Base-by-base conservation (phyloP, 2,329 filamentous ascomycete genomes). In the Chaetomium strumarium region DNA sequence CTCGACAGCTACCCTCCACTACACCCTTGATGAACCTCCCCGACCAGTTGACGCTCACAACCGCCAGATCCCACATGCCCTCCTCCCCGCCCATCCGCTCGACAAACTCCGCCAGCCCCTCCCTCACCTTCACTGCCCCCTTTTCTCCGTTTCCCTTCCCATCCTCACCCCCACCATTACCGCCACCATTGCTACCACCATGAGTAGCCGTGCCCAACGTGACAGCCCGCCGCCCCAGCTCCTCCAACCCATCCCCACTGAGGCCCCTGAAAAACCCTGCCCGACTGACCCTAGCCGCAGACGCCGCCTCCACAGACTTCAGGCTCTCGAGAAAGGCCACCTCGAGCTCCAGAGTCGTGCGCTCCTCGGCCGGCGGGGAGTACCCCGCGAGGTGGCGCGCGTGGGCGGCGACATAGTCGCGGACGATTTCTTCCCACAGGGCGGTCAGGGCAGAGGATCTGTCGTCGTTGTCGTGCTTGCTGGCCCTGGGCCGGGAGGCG, bases 251-350 rank as follows among this genome's bases (percentile, higher is more conserved):
- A 10, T 58, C 60, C 1, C 52, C 53, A 2, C 53, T 58, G 37
- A 79, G 60, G 1, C 69, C 71, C 0, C 61, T 60, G 60, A 82
- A 81, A 24, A 82, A 59, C 7, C 68, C 67, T 2, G 71, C 71
- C 13, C 59, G 62, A 34, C 67, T 68, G 2, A 81, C 69, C 9
- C 76, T 68, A 8, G 49, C 60, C 12, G 79, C 65, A 5, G 78
- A 80, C 11, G 63, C 61, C 52, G 68, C 62, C 63, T 82, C 79
- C 12, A 78, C 67, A 5, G 57, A 57, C 33, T 69, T 69, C 58
- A 75, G 63, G 16, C 69, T 72, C 11, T 70, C 66, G 17, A 80
- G 66, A 51, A 72, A 80, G 2, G 57, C 58, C 12, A 72, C 57
- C 55, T 80, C 77, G 5, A 72, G 64, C 0, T 58, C 65, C 0